Evolutionary conservation across 2,329 filamentous ascomycete genomes (phyloP).

Genomic region (Penicillium verrucosum): DNA sequence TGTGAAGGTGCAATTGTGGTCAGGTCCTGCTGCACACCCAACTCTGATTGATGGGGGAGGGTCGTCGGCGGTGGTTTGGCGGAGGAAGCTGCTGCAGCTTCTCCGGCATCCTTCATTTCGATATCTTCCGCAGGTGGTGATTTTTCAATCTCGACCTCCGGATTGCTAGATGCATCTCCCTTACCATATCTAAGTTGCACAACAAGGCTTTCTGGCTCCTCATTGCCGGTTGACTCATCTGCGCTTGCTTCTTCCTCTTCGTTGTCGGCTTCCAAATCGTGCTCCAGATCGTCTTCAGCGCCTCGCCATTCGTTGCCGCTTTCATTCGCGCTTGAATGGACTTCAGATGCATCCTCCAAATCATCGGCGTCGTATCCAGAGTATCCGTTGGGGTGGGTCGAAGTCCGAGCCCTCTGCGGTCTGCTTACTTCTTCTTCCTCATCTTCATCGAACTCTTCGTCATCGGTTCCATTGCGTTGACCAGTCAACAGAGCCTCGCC

Average conservation of each 20-base stretch:
- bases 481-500: constrained; percentile 56
- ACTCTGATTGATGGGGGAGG: neutral
- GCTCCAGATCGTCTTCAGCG: constrained; percentile 70
- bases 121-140: constrained; percentile 17
- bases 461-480: constrained; percentile 46
- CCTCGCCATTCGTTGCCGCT: constrained; percentile 68
- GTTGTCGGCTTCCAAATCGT: constrained; percentile 58
- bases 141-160: constrained; percentile 17
- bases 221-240: constrained; percentile 46
- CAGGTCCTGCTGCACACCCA: neutral
- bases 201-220: constrained; percentile 62
- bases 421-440: constrained; percentile 42
- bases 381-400: constrained; percentile 35
- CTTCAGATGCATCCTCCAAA: constrained; percentile 65
- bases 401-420: constrained; percentile 38
- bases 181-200: constrained; percentile 63
- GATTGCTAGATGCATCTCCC: constrained; percentile 21
- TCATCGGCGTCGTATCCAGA: constrained; percentile 60
- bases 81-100: constrained; percentile 1
- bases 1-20: neutral
- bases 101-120: constrained; percentile 11
- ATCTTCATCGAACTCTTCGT: constrained; percentile 34
- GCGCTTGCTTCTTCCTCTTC: constrained; percentile 42
- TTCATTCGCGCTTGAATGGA: constrained; percentile 53
- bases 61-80: constrained; percentile 1